A percentile compares a stretch with the other conserved stretches of the same genome.
Evolutionary conservation across 2,329 filamentous ascomycete species (phyloP).

Genomic region (Fusarium pseudonygamai): DNA sequence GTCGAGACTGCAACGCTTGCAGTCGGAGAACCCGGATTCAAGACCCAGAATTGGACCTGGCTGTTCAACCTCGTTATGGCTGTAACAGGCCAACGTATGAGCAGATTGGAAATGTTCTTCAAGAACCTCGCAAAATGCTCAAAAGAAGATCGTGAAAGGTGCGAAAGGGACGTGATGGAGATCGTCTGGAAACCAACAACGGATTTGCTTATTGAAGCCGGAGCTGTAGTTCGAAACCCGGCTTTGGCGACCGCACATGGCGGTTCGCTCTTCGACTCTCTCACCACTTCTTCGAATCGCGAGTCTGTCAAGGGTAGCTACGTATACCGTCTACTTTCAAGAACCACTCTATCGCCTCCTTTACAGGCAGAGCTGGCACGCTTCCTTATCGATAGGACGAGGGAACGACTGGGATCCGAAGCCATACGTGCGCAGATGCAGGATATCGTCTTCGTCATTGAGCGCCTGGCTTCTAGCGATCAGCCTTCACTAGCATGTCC

Average conservation of each 20-base stretch:
- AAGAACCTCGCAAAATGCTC: background rate
- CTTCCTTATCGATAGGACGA: conserved; percentile 34
- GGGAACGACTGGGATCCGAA: conserved; percentile 12
- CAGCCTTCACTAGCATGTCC: conserved; percentile 44
- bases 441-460: conserved; percentile 29
- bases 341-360: background rate
- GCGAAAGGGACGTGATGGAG: conserved; percentile 11
- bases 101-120: background rate
- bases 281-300: background rate
- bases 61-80: conserved; percentile 8
- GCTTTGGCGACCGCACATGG: background rate
- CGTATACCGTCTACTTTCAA: conserved; percentile 14
- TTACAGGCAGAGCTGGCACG: conserved; percentile 31
- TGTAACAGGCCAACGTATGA: conserved; percentile 6
- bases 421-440: conserved; percentile 23
- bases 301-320: conserved; percentile 17
- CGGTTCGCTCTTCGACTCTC: background rate
- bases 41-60: conserved; percentile 1
- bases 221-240: conserved; percentile 24
- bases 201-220: conserved; percentile 38
- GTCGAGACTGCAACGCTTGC: conserved; percentile 24
- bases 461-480: conserved; percentile 41
- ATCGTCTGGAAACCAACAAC: conserved; percentile 47
- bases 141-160: background rate
- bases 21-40: conserved; percentile 23